Percentiles rank a stretch among this genome's conserved stretches.
Evolutionary conservation across 2,329 filamentous ascomycete genomes (phyloP).

Genomic region (Diaporthe sp.): DNA sequence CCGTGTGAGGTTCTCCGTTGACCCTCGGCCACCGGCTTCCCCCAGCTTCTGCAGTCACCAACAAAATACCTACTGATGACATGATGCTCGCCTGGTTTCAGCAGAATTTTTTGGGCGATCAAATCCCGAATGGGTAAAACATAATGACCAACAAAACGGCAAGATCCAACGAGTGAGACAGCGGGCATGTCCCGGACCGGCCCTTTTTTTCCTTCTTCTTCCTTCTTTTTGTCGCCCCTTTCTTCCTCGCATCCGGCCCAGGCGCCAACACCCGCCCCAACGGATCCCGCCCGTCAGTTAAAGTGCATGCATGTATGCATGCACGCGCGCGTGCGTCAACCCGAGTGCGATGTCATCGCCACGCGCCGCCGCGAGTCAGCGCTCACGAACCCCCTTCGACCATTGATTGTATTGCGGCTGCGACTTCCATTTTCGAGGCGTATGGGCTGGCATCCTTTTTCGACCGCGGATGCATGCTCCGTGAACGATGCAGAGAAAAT

Average conservation of each 20-base stretch:
- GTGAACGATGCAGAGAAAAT: background rate
- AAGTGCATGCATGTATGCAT: background rate
- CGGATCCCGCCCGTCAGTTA: conserved; percentile 8
- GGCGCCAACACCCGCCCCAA: background rate
- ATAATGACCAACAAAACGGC: background rate
- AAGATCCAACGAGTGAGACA: background rate
- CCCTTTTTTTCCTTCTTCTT: background rate
- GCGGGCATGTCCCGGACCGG: conserved; percentile 3
- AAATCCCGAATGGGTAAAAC: background rate
- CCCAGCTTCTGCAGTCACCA: background rate
- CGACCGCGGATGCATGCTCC: background rate
- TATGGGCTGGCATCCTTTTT: too few species aligned
- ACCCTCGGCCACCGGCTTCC: background rate
- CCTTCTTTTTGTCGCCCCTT: background rate
- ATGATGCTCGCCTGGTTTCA: conserved; percentile 21
- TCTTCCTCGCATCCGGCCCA: background rate
- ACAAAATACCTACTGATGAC: background rate
- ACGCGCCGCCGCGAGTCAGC: conserved; percentile 25
- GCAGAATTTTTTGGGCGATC: conserved; percentile 6
- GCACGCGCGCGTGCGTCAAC: conserved; percentile 1
- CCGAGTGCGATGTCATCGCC: conserved; percentile 5
- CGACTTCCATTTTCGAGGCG: background rate
- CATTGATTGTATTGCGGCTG: background rate
- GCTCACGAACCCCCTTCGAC: background rate
- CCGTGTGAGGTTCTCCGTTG: background rate